These are phyloP conservation scores for Agaricus blazei DNA, from an alignment of 768 basidiomycete species.

Conservation along the genomic window DNA sequence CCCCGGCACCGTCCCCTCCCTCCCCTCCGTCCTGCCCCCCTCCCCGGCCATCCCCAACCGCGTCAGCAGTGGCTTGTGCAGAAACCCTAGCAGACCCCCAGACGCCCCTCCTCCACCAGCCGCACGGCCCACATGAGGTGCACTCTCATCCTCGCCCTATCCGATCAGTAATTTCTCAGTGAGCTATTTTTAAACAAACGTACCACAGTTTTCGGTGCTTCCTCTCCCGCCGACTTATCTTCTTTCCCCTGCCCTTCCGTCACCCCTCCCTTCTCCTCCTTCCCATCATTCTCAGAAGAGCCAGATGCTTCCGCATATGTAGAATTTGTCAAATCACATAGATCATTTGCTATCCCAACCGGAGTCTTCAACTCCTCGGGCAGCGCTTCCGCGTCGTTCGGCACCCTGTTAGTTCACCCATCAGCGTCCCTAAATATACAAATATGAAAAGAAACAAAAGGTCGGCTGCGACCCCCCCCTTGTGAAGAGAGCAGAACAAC, in stretches of 20 bases:
- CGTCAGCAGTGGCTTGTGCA: slow-evolving; percentile 47
- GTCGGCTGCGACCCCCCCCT: no score
- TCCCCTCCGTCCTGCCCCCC: slow-evolving; percentile 12
- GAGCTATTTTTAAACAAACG: slow-evolving; percentile 13
- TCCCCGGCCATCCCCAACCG: slow-evolving; percentile 33
- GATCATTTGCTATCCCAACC: slow-evolving; percentile 53
- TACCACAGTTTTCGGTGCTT: slow-evolving; percentile 22
- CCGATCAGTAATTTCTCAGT: slow-evolving; percentile 2
- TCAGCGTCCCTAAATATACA: background rate
- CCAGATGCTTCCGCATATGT: slow-evolving; percentile 3
- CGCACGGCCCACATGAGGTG: slow-evolving; percentile 14
- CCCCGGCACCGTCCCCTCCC: slow-evolving; percentile 30
- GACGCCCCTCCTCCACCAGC: slow-evolving; percentile 9
- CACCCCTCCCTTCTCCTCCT: slow-evolving; percentile 16
- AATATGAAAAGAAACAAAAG: background rate
- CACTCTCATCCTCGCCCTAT: slow-evolving; percentile 4
- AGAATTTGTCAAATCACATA: slow-evolving; percentile 39
- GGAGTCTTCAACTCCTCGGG: slow-evolving; percentile 58
- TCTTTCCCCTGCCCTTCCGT: slow-evolving; percentile 13
- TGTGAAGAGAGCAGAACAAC: slow-evolving; percentile 1
- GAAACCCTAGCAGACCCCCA: slow-evolving; percentile 52
- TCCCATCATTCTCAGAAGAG: slow-evolving; percentile 10
- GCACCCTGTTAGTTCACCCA: slow-evolving; percentile 32
- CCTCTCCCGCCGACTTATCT: slow-evolving; percentile 19
- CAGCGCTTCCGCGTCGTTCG: slow-evolving; percentile 51